Conservation (phyloP, 148 eudicot genomes). For the Rhododendron vialii region DNA sequence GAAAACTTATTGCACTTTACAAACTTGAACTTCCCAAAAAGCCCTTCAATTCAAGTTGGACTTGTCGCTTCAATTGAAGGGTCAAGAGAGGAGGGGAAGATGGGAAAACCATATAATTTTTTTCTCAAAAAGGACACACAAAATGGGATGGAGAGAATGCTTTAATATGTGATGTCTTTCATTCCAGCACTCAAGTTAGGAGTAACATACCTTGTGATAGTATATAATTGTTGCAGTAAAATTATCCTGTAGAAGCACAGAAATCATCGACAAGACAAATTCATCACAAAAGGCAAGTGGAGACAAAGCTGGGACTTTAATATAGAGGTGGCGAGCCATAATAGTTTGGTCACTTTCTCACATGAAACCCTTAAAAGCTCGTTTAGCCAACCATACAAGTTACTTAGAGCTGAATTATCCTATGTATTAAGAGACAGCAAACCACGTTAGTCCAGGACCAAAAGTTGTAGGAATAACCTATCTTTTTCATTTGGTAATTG, state of each 20-base stretch:
- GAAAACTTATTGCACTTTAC: not conserved
- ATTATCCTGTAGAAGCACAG: conserved; percentile 52
- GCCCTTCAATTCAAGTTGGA: not conserved
- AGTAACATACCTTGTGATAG: conserved; percentile 21
- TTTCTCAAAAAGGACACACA: not conserved
- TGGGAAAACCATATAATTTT: not conserved
- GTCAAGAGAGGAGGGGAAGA: not conserved
- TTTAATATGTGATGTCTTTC: not conserved
- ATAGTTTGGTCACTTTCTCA: not conserved
- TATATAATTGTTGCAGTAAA: conserved; percentile 37
- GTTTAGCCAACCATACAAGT: not conserved
- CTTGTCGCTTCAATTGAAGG: not conserved
- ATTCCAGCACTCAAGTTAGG: not conserved
- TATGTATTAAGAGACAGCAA: not conserved
- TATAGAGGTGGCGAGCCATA: not conserved
- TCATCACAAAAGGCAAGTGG: not conserved
- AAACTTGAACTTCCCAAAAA: not conserved
- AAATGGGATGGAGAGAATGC: not conserved
- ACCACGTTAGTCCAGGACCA: not conserved
- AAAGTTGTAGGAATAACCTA: not conserved
- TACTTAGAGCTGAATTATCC: not conserved
- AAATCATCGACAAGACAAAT: conserved; percentile 4
- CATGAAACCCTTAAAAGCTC: not conserved
- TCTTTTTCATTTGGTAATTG: not conserved
- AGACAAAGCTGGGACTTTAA: not conserved